Evolutionary conservation across 495 filamentous ascomycete genomes (phyloP).

Genomic region (Talaromyces ruber): DNA sequence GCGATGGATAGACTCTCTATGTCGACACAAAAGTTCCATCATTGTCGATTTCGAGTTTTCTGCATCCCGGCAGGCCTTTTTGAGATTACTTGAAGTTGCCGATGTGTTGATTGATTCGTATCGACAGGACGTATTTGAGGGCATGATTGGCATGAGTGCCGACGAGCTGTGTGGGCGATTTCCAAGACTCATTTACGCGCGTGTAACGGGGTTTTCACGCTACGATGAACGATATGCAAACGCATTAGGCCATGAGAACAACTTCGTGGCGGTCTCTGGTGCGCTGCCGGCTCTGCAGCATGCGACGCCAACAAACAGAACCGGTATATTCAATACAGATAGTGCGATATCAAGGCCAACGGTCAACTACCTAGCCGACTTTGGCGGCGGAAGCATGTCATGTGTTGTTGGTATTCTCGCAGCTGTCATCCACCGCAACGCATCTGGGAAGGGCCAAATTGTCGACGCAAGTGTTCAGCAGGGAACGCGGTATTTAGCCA

Average conservation of each 20-base stretch:
- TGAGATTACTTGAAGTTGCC: background rate
- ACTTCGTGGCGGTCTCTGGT: slow-evolving; percentile 5
- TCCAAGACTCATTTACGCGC: slow-evolving; percentile 2
- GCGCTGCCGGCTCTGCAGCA: slow-evolving; percentile 5
- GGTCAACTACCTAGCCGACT: slow-evolving; percentile 4
- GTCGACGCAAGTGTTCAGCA: slow-evolving; percentile 6
- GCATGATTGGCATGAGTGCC: slow-evolving; percentile 1
- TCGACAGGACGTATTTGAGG: background rate
- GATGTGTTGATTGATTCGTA: slow-evolving; percentile 3
- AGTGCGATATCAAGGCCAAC: background rate
- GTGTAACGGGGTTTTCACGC: background rate
- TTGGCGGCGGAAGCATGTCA: slow-evolving; percentile 3
- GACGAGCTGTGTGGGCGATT: slow-evolving; percentile 2
- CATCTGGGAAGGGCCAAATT: slow-evolving; percentile 3
- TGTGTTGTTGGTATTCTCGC: slow-evolving; percentile 1
- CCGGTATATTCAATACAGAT: background rate
- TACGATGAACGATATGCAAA: background rate
- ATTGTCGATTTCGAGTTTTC: background rate
- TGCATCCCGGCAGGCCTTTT: slow-evolving; percentile 1
- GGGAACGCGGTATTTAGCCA: slow-evolving; percentile 1
- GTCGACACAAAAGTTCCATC: slow-evolving; percentile 1
- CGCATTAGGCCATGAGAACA: slow-evolving; percentile 3
- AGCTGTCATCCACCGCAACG: background rate
- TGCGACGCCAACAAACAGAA: background rate
- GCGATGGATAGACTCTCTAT: slow-evolving; percentile 1